Base-by-base conservation (phyloP, 306 rosid genomes). In the Vigna reflexopilosa region DNA sequence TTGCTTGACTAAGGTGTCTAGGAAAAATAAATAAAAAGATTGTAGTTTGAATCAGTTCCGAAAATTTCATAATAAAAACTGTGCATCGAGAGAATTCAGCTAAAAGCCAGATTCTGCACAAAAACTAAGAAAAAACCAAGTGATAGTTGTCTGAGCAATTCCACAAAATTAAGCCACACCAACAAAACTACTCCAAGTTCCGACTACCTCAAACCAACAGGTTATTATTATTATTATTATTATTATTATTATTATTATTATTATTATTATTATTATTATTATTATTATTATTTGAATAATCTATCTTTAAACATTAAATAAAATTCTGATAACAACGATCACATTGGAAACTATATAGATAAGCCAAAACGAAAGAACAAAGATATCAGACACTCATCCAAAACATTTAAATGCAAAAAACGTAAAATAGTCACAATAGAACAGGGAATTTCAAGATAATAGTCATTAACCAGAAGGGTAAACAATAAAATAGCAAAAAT, bases 121-220 rank as follows among this genome's bases (percentile, higher is more conserved):
- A 36, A 36, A 36, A 7, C 9, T 36, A 36, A 36, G 42, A 0
- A 36, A 36, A 36, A 36, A 6, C 42, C 4, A 36, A 12, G 34
- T 44, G 9, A 38, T 32, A 30, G 13, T 42, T 14, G 28, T 28
- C 16, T 16, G 48, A 67, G 8, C 9, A 24, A 67, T n/a, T 54
- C 51, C 68, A 65, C 59, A 80, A 3, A 72, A 52, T 64, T 28
- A 45, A 15, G 57, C 4, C 73, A 66, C 15, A 47, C 34, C 17
- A n/a, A 20, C 26, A 14, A 64, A 52, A 63, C 49, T 9, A 52
- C 22, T 63, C 30, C 68, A 63, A 24, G 13, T 52, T 36, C 51
- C 24, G 67, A 67, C 42, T 73, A 58, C 16, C 45, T 5, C 24
- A 57, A 48, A 56, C 20, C 16, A 51, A 57, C 15, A 63, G 7